These are phyloP conservation scores for Hypoxylon fragiforme DNA, from an alignment of 495 filamentous ascomycete species.

Conservation along the genomic window DNA sequence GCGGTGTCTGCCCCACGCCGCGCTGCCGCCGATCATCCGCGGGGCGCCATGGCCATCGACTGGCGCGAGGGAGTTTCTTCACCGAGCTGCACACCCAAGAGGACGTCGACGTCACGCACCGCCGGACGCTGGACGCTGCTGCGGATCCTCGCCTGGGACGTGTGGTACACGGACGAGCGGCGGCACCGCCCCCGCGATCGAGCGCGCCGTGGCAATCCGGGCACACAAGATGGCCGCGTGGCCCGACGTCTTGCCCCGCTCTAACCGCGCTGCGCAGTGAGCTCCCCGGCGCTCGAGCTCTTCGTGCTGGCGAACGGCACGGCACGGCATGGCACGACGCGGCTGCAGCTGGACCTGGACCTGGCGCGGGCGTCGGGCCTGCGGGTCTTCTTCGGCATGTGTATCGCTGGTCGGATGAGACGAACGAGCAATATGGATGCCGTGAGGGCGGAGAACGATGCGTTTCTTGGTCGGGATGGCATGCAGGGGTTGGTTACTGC, in stretches of 20 bases:
- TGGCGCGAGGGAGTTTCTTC: constrained; percentile 55
- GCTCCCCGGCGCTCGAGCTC: constrained; percentile 35
- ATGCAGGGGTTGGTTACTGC: constrained; percentile 37
- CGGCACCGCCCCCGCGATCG: background rate
- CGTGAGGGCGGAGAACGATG: constrained; percentile 50
- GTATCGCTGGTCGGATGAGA: constrained; percentile 57
- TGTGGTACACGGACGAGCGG: too few relatives aligned
- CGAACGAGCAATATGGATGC: constrained; percentile 53
- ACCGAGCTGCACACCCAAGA: too few relatives aligned
- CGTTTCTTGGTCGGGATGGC: constrained; percentile 48
- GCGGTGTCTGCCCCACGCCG: constrained; percentile 36
- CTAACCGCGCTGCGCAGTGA: constrained; percentile 24
- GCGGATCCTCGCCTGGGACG: too few relatives aligned
- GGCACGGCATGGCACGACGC: constrained; percentile 54
- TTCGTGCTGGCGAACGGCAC: constrained; percentile 61
- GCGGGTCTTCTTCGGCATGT: too few relatives aligned
- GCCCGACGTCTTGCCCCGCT: constrained; percentile 45
- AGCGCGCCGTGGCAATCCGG: constrained; percentile 41
- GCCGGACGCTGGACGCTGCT: constrained; percentile 42
- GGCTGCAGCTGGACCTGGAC: constrained; percentile 60
- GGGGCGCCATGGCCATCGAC: constrained; percentile 51
- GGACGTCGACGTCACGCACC: constrained; percentile 55
- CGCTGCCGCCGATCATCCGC: constrained; percentile 27
- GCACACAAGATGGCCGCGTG: constrained; percentile 52
- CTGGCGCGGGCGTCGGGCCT: constrained; percentile 52